A percentile compares a stretch with the other conserved stretches of the same genome.
Conservation (phyloP, 805 yeast species). For the Ogataea henricii region DNA sequence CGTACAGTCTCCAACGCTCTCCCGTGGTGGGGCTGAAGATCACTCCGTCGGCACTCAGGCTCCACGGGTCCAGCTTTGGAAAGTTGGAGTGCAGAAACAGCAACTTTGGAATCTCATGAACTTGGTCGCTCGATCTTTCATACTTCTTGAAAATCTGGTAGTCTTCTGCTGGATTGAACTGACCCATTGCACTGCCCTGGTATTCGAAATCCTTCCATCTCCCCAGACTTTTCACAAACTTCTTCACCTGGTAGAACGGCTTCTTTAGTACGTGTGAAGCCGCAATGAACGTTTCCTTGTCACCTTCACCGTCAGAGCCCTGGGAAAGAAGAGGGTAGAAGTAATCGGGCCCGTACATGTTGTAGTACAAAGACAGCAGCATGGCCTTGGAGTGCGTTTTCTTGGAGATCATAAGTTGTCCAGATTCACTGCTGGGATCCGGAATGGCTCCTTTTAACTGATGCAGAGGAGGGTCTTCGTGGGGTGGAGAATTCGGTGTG, state of each 20-base stretch:
- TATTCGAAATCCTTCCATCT: conserved; percentile 45
- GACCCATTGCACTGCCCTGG: conserved; percentile 78
- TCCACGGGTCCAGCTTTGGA: conserved; percentile 68
- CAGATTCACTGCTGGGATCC: conserved; percentile 66
- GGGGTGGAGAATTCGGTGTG: conserved; percentile 33
- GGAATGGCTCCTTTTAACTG: conserved; percentile 64
- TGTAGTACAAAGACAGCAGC: conserved; percentile 59
- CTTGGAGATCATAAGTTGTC: conserved; percentile 61
- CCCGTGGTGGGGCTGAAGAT: conserved; percentile 43
- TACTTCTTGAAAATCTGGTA: conserved; percentile 37
- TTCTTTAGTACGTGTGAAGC: conserved; percentile 58
- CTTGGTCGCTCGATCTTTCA: conserved; percentile 16
- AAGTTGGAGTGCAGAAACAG: conserved; percentile 66
- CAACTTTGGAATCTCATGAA: conserved; percentile 33
- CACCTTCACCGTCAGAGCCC: conserved; percentile 55
- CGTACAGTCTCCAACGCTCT: conserved; percentile 57
- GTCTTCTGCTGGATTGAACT: conserved; percentile 69
- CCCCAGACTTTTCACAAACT: conserved; percentile 56
- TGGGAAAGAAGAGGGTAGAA: conserved; percentile 54
- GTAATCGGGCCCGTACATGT: conserved; percentile 57
- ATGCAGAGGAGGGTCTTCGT: conserved; percentile 48
- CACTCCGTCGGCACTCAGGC: conserved; percentile 44
- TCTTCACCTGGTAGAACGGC: conserved; percentile 61
- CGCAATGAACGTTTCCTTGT: conserved; percentile 63
- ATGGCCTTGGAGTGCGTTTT: conserved; percentile 54